A percentile compares a stretch with the other conserved stretches of the same genome.
Evolutionary conservation across 495 filamentous ascomycete genomes (phyloP).

Genomic region (Sphaerosporella brunnea): DNA sequence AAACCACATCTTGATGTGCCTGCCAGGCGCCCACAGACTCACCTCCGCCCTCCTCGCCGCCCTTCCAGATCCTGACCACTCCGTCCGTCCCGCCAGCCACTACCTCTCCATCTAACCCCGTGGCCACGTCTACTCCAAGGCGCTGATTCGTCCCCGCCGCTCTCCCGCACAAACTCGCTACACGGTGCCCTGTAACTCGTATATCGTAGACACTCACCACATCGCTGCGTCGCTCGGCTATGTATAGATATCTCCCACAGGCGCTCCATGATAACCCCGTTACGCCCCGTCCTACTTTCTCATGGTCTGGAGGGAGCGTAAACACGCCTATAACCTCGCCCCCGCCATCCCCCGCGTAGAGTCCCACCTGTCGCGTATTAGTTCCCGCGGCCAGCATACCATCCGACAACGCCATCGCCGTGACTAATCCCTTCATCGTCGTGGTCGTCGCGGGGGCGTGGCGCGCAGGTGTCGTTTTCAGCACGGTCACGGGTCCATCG

Average conservation of each 20-base stretch:
- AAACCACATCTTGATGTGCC: constrained; percentile 27
- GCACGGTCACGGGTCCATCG: constrained; percentile 40
- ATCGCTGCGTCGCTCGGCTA: constrained; percentile 64
- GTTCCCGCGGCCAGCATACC: constrained; percentile 65
- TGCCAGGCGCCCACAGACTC: constrained; percentile 21
- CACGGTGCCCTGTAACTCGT: constrained; percentile 46
- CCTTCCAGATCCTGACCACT: constrained; percentile 49
- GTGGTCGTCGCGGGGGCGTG: constrained; percentile 48
- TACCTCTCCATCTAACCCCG: constrained; percentile 30
- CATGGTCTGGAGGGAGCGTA: constrained; percentile 27
- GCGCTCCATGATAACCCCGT: constrained; percentile 63
- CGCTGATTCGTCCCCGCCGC: constrained; percentile 59
- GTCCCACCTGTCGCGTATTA: constrained; percentile 52
- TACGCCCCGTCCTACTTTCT: constrained; percentile 47
- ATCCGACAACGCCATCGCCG: constrained; percentile 35
- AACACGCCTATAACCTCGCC: constrained; percentile 53
- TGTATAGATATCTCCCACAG: constrained; percentile 71
- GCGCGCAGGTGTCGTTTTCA: constrained; percentile 62
- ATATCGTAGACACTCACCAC: constrained; percentile 71
- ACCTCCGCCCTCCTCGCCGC: constrained; percentile 25
- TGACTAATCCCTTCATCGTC: constrained; percentile 72
- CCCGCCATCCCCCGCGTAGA: constrained; percentile 53
- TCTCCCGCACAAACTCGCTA: constrained; percentile 55
- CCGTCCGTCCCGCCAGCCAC: constrained; percentile 53
- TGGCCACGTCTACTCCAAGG: constrained; percentile 50